A percentile compares a stretch with the other conserved stretches of the same genome.
Evolutionary conservation across 176 grass and related monocot species (phyloP).

Genomic region (Paspalum vaginatum): DNA sequence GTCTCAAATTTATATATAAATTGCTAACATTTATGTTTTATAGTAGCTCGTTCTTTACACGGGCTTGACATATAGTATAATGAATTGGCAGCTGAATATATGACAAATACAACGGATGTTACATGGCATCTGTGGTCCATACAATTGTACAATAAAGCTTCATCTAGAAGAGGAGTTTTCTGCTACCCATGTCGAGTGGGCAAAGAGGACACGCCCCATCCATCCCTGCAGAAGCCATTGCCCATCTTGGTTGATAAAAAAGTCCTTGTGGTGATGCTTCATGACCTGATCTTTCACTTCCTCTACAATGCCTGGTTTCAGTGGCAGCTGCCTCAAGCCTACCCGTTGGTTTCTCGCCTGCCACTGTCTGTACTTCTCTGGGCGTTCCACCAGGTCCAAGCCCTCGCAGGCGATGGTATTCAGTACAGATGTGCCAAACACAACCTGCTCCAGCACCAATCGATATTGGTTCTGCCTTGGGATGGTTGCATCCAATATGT

Average conservation of each 20-base stretch:
- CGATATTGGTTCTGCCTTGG: background rate
- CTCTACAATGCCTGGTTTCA: background rate
- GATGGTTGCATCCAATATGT: background rate
- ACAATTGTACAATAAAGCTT: too few species aligned
- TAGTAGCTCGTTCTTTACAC: too few species aligned
- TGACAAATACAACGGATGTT: too few species aligned
- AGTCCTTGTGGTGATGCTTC: background rate
- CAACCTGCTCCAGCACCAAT: background rate
- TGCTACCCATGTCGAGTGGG: background rate
- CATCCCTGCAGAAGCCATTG: conserved; percentile 3
- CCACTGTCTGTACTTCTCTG: background rate
- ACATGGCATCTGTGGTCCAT: too few species aligned
- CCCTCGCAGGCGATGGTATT: background rate
- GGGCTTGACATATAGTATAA: too few species aligned
- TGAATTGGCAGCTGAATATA: too few species aligned
- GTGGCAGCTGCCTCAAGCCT: background rate
- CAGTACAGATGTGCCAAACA: background rate
- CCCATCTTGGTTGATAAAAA: background rate
- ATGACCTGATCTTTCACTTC: background rate
- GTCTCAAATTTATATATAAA: too few species aligned
- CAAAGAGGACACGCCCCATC: background rate
- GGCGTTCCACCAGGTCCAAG: background rate
- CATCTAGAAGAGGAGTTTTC: background rate
- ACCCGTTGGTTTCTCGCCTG: background rate
- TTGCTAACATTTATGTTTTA: too few species aligned